Evolutionary conservation across 805 yeast species (phyloP).

Genomic region (Clavispora phyllophila): DNA sequence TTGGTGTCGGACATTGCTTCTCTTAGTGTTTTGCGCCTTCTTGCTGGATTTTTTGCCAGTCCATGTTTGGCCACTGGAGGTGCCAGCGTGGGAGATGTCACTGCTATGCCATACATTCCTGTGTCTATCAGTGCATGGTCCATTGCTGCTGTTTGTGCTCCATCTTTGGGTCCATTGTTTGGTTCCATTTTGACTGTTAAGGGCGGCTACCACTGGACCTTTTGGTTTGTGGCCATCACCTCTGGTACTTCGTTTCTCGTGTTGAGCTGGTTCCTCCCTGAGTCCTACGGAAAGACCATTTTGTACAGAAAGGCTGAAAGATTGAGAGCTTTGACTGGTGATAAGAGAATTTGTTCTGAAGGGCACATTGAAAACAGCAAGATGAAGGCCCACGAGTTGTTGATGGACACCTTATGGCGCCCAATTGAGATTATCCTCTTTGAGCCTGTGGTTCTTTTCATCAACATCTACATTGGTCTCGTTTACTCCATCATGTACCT

Average conservation of each 20-base stretch:
- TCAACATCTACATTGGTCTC: slow-evolving; percentile 48
- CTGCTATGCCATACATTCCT: slow-evolving; percentile 38
- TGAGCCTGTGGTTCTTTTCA: slow-evolving; percentile 55
- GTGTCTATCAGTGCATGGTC: slow-evolving; percentile 48
- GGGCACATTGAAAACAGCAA: slow-evolving; percentile 31
- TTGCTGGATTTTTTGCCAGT: slow-evolving; percentile 50
- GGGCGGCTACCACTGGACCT: slow-evolving; percentile 46
- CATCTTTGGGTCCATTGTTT: slow-evolving; percentile 50
- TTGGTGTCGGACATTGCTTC: slow-evolving; percentile 45
- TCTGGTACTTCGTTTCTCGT: slow-evolving; percentile 33
- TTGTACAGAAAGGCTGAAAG: slow-evolving; percentile 44
- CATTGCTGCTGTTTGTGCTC: slow-evolving; percentile 49
- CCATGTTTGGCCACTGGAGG: slow-evolving; percentile 59
- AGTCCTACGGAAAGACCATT: slow-evolving; percentile 43
- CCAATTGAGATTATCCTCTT: slow-evolving; percentile 45
- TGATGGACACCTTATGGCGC: slow-evolving; percentile 37
- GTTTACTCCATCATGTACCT: slow-evolving; percentile 50
- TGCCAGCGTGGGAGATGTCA: slow-evolving; percentile 50
- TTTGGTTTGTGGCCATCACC: slow-evolving; percentile 46
- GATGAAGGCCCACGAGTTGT: slow-evolving; percentile 16
- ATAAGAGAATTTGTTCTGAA: slow-evolving; percentile 37
- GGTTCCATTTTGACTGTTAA: slow-evolving; percentile 43
- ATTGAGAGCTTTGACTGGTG: slow-evolving; percentile 46
- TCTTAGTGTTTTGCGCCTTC: slow-evolving; percentile 43
- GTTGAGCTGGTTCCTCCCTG: slow-evolving; percentile 42